Percentiles rank a stretch among this genome's conserved stretches.
Conservation (phyloP, 495 filamentous ascomycete species). For the Hypoxylon subgilvum region DNA sequence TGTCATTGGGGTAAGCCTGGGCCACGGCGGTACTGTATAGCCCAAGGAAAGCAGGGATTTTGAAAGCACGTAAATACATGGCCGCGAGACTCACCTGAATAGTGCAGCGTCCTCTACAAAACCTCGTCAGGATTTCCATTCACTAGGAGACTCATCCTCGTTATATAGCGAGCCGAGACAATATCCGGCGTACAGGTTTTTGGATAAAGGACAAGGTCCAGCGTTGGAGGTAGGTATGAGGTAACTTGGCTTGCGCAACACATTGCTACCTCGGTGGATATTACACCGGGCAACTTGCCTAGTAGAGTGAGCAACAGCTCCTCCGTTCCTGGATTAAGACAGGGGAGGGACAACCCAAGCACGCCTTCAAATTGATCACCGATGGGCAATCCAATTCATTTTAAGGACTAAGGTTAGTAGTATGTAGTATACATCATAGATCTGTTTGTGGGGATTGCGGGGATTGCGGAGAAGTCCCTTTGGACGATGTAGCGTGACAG, state of each 20-base stretch:
- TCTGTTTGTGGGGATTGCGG: too few relatives aligned
- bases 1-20: slow-evolving; percentile 12
- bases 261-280: slow-evolving; percentile 33
- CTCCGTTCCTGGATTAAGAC: slow-evolving; percentile 11
- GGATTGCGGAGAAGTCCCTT: slow-evolving; percentile 21
- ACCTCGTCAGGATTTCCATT: slow-evolving; percentile 8
- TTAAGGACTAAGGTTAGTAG: too few relatives aligned
- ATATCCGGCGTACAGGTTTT: slow-evolving; percentile 8
- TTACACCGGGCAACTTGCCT: slow-evolving; percentile 28
- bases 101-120: slow-evolving; percentile 3
- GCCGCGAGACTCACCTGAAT: background rate
- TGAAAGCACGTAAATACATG: slow-evolving; percentile 5
- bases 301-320: slow-evolving; percentile 7
- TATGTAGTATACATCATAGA: slow-evolving; percentile 1
- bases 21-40: slow-evolving; percentile 12
- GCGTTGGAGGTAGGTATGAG: slow-evolving; percentile 9
- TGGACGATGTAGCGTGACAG: too few relatives aligned
- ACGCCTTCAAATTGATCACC: too few relatives aligned
- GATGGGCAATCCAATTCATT: too few relatives aligned
- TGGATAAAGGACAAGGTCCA: slow-evolving; percentile 14
- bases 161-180: slow-evolving; percentile 12
- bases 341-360: slow-evolving; percentile 14
- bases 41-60: background rate
- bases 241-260: slow-evolving; percentile 22
- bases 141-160: slow-evolving; percentile 2